Evolutionary conservation across 257 asterid genomes (phyloP).

Genomic region (Gentiana macrophylla): DNA sequence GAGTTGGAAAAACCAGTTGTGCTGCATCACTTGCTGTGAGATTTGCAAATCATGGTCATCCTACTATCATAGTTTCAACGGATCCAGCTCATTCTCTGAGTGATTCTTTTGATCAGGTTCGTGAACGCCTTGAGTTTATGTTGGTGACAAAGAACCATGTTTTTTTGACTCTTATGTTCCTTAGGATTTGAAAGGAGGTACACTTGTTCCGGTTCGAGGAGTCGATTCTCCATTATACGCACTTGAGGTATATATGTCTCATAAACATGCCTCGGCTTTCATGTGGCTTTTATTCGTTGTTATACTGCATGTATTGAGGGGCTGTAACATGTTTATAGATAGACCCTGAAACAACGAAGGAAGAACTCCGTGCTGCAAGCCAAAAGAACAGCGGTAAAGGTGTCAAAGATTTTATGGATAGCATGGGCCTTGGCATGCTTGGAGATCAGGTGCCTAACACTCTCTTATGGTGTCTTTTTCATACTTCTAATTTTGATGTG

Average conservation of each 20-base stretch:
- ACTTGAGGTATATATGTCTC: slow-evolving; percentile 41
- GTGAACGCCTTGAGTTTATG: not conserved
- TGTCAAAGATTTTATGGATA: slow-evolving; percentile 44
- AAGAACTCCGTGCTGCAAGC: slow-evolving; percentile 35
- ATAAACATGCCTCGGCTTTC: not conserved
- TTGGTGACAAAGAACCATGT: not conserved
- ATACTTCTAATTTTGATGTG: too few relatives aligned
- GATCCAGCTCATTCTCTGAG: slow-evolving; percentile 79
- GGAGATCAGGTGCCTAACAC: slow-evolving; percentile 44
- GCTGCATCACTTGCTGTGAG: slow-evolving; percentile 79
- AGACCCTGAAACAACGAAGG: slow-evolving; percentile 48
- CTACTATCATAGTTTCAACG: slow-evolving; percentile 57
- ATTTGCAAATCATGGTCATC: slow-evolving; percentile 57
- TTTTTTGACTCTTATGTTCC: not conserved
- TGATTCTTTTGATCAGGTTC: slow-evolving; percentile 74
- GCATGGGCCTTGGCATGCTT: slow-evolving; percentile 63
- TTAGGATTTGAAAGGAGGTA: slow-evolving; percentile 68
- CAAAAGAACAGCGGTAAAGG: slow-evolving; percentile 26
- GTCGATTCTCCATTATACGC: slow-evolving; percentile 61
- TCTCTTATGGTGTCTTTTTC: slow-evolving; percentile 1
- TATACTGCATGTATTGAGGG: not conserved
- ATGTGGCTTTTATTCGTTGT: slow-evolving; percentile 5
- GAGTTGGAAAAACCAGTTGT: slow-evolving; percentile 80
- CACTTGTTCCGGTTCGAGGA: slow-evolving; percentile 60
- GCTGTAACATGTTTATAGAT: slow-evolving; percentile 28